Percentiles rank a stretch among this genome's conserved stretches.
phyloP scores from a whole-genome alignment of 1,284 basidiomycete genomes.

The Cystobasidium slooffiae region DNA sequence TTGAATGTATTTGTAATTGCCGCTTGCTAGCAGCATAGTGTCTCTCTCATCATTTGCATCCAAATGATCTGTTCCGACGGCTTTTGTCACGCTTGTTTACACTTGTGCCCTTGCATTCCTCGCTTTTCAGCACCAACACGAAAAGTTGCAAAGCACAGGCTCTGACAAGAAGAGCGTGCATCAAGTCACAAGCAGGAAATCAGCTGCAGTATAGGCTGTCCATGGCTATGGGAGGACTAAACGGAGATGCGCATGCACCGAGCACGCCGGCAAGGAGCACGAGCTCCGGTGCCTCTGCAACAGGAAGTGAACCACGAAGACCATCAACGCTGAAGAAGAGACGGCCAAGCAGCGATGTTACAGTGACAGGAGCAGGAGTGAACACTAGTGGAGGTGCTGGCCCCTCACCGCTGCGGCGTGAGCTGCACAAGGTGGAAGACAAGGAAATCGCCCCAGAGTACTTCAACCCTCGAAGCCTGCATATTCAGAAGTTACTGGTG shows the following conservation, averaged over 20 bases:
- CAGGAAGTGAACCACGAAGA: constrained; percentile 14
- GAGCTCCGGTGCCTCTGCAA: constrained; percentile 2
- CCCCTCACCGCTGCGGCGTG: constrained; percentile 32
- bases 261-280: constrained; percentile 34
- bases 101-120: not conserved
- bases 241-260: constrained; percentile 33
- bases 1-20: no score
- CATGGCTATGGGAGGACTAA: constrained; percentile 16
- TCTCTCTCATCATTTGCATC: no score
- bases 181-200: not conserved
- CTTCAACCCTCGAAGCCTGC: constrained; percentile 21
- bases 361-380: constrained; percentile 13
- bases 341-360: constrained; percentile 21
- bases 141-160: not conserved
- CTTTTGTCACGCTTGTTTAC: constrained; percentile 4
- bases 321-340: constrained; percentile 43
- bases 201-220: not conserved
- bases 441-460: constrained; percentile 21
- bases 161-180: not conserved
- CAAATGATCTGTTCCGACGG: not conserved
- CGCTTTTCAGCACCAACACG: constrained; percentile 9
- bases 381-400: constrained; percentile 39
- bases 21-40: no score
- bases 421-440: constrained; percentile 18
- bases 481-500: constrained; percentile 34